phyloP scores from a whole-genome alignment of 176 grass and related monocot species.

The Phoenix dactylifera region DNA sequence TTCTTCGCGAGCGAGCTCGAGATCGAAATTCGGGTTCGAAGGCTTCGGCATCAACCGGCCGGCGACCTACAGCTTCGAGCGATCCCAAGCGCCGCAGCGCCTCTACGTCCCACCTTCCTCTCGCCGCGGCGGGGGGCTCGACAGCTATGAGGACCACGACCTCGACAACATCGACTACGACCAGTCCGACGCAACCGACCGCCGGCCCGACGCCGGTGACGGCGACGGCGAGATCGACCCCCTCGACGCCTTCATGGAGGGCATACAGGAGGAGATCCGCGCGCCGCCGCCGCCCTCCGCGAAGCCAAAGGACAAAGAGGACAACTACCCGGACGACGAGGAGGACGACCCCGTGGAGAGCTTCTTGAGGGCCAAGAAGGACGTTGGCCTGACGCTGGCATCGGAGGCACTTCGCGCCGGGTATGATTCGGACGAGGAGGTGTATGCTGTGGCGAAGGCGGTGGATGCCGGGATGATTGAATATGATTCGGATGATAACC shows the following conservation, averaged over 20 bases:
- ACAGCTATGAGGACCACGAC: slow-evolving; percentile 56
- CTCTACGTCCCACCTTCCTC: slow-evolving; percentile 54
- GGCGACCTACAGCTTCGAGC: slow-evolving; percentile 80
- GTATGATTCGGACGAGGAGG: slow-evolving; percentile 92
- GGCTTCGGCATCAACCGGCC: slow-evolving; percentile 76
- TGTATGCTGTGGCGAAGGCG: slow-evolving; percentile 92
- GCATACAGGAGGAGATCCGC: slow-evolving; percentile 80
- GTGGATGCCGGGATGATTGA: slow-evolving; percentile 85
- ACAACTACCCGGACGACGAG: slow-evolving; percentile 64
- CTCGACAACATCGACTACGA: slow-evolving; percentile 88
- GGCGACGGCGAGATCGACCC: slow-evolving; percentile 48
- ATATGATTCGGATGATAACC: slow-evolving; percentile 91
- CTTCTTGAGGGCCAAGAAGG: slow-evolving; percentile 86
- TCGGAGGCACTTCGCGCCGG: slow-evolving; percentile 69
- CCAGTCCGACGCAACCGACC: slow-evolving; percentile 24
- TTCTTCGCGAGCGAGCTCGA: not conserved
- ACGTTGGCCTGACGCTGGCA: slow-evolving; percentile 59
- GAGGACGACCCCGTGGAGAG: slow-evolving; percentile 84
- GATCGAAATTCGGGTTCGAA: slow-evolving; percentile 49
- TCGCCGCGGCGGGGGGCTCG: slow-evolving; percentile 1
- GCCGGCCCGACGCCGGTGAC: not conserved
- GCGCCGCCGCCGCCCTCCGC: slow-evolving; percentile 33
- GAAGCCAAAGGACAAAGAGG: slow-evolving; percentile 17
- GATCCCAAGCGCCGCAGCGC: slow-evolving; percentile 46
- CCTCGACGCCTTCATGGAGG: slow-evolving; percentile 94